A percentile compares a stretch with the other conserved stretches of the same genome.
Evolutionary conservation across 306 rosid genomes (phyloP).

Genomic region (Castanea mollissima): DNA sequence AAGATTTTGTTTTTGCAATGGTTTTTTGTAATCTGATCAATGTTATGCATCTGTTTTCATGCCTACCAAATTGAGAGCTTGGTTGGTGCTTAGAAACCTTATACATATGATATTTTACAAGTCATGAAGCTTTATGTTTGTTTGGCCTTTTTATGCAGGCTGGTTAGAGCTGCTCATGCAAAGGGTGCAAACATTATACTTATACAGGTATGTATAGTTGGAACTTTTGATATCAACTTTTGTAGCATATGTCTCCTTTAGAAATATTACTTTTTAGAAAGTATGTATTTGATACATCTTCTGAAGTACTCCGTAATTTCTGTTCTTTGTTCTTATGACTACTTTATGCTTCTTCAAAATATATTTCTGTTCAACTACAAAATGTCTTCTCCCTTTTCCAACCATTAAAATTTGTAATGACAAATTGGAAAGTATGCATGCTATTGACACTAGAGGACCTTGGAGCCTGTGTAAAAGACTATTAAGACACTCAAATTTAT

Average conservation of each 20-base stretch:
- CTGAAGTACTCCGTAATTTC: background rate
- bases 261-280: background rate
- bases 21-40: background rate
- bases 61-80: slow-evolving; percentile 1
- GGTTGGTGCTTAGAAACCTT: slow-evolving; percentile 2
- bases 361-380: background rate
- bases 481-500: background rate
- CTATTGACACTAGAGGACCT: background rate
- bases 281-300: background rate
- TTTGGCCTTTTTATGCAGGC: slow-evolving; percentile 42
- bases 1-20: background rate
- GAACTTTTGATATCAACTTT: background rate
- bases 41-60: background rate
- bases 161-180: slow-evolving; percentile 81
- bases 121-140: background rate
- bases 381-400: background rate
- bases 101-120: slow-evolving; percentile 1
- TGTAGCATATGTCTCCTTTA: background rate
- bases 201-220: slow-evolving; percentile 64
- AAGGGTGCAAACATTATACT: slow-evolving; percentile 85
- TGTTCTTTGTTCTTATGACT: background rate
- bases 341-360: background rate
- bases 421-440: background rate
- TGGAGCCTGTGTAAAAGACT: background rate
- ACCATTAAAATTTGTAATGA: background rate